Conservation (phyloP, 768 basidiomycete genomes). For the Psilocybe sp. region DNA sequence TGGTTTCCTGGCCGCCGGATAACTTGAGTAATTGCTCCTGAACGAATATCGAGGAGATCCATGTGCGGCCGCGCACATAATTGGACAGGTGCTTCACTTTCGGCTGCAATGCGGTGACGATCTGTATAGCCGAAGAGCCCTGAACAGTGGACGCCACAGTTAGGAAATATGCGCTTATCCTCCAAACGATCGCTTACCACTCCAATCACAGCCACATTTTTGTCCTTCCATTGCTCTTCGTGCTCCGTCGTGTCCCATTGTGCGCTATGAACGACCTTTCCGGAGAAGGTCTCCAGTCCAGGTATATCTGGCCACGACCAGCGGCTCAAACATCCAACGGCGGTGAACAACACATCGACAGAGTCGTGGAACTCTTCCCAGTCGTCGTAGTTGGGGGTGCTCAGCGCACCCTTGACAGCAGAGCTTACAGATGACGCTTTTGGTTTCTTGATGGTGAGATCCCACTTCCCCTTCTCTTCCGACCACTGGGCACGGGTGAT, state of each 20-base stretch:
- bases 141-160: constrained; percentile 15
- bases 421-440: neutral
- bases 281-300: constrained; percentile 55
- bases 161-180: neutral
- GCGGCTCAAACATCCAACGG: constrained; percentile 48
- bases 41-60: constrained; percentile 48
- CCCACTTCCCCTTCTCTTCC: constrained; percentile 54
- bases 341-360: constrained; percentile 56
- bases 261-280: constrained; percentile 62
- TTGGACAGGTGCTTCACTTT: constrained; percentile 46
- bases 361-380: constrained; percentile 49
- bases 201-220: constrained; percentile 56
- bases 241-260: constrained; percentile 46
- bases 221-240: constrained; percentile 45
- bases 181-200: constrained; percentile 37
- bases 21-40: constrained; percentile 37
- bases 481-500: constrained; percentile 50
- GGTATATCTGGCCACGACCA: constrained; percentile 70
- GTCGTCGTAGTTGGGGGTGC: constrained; percentile 14
- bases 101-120: constrained; percentile 56
- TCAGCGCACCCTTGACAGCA: neutral
- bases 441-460: constrained; percentile 42
- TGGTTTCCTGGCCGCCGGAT: constrained; percentile 29
- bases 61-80: constrained; percentile 60
- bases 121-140: constrained; percentile 64